phyloP scores from a whole-genome alignment of 768 basidiomycete genomes.

The Suillus sp. region DNA sequence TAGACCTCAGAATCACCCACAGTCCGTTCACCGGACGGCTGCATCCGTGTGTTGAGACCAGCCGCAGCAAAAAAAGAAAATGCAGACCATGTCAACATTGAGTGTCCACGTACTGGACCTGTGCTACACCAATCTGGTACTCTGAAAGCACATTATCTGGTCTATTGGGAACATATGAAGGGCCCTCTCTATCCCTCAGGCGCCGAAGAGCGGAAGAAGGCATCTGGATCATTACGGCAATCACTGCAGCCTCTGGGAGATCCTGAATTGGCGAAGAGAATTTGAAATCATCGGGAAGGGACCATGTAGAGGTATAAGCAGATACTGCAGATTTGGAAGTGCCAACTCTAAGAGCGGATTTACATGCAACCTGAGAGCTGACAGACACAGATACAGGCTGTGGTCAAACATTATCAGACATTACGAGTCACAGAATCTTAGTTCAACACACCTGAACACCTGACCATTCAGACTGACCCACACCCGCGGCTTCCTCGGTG shows the following conservation, averaged over 20 bases:
- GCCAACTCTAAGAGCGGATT: neutral
- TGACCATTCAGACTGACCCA: neutral
- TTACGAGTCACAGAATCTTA: neutral
- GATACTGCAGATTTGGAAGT: neutral
- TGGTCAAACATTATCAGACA: neutral
- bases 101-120: neutral
- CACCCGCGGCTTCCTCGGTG: neutral
- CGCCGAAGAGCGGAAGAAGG: neutral
- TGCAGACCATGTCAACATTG: neutral
- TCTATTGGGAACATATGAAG: too few species aligned
- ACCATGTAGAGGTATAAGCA: neutral
- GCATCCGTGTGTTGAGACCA: neutral
- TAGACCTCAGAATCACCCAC: neutral
- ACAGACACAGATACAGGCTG: neutral
- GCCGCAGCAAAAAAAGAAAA: neutral
- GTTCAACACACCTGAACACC: neutral
- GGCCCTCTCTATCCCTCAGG: neutral
- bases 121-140: neutral
- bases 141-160: neutral
- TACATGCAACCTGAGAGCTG: neutral
- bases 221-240: neutral
- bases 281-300: neutral
- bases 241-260: neutral
- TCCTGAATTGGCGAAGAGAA: neutral
- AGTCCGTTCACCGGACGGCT: neutral